Base-by-base conservation (phyloP, 441 rosid species). In the Pelargonium australe region DNA sequence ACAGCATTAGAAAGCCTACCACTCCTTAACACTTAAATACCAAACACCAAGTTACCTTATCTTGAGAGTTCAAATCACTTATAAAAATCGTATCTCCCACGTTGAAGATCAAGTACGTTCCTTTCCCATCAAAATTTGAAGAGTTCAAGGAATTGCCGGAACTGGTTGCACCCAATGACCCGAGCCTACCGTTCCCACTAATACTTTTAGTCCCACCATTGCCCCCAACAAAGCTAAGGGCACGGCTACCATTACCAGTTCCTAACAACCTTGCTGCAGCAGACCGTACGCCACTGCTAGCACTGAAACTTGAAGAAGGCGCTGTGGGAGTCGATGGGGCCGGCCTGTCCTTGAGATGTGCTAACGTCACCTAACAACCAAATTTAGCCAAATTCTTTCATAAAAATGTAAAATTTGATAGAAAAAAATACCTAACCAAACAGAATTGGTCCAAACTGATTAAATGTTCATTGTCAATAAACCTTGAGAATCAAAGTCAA, bases 61-160 rank as follows among this genome's bases (percentile, higher is more conserved):
- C 98, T 79, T 90, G 97, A 68, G 99, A 90, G 76, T 92, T 95
- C 82, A 90, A 77, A 82, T 95, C 98, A 76, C 98, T 90, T 16
- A 95, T 76, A 82, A 95, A 95, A 65, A 92, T 81, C 43, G 94
- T 85, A 80, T 92, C 99, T 45, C 97, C 95, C 41, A 88, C 95
- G 77, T 95, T 95, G 81, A 92, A 95, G 74, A 95, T 86, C 85
- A 95, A 80, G 81, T 95, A 92, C 68, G 94, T 89, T 76, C 99
- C 99, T 82, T 89, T 95, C 66, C 98, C 97, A 70, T 95, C 99
- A 65, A 90, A 95, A 81, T 90, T 92, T 6, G 90, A 73, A 80
- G 83, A 89, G 4, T 80, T 80, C 76, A 80, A 57, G 1, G 95
- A 84, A 74, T 72, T 88, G 80, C 79, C 81, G 0, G 88, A 87